Percentiles rank a stretch among this genome's conserved stretches.
Conservation (phyloP, 2,329 filamentous ascomycete species). For the Ambrosiella xylebori region DNA sequence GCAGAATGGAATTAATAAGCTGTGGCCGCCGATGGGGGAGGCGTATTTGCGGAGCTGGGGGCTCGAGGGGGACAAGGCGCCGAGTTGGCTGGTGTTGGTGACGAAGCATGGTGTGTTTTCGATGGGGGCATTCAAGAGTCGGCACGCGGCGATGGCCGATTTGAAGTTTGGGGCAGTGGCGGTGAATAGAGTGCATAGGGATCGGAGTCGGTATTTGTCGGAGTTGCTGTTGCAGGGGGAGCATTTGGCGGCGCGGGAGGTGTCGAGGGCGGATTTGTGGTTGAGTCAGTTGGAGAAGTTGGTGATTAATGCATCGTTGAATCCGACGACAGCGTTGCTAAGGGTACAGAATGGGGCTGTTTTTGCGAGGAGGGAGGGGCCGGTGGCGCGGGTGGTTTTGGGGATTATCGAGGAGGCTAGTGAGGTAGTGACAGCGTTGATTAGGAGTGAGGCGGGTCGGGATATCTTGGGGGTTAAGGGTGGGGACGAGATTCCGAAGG, state of each 20-base stretch:
- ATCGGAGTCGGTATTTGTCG: constrained; percentile 22
- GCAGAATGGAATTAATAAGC: constrained; percentile 71
- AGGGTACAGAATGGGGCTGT: constrained; percentile 64
- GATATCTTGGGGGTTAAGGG: constrained; percentile 4
- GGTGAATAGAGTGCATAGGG: constrained; percentile 14
- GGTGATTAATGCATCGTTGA: constrained; percentile 62
- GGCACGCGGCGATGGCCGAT: constrained; percentile 34
- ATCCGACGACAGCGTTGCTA: constrained; percentile 68
- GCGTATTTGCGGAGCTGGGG: constrained; percentile 28
- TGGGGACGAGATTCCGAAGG: constrained; percentile 15
- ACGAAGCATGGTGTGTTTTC: constrained; percentile 40
- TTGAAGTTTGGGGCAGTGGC: constrained; percentile 31
- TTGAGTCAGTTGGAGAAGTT: constrained; percentile 70
- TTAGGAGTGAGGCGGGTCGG: constrained; percentile 4
- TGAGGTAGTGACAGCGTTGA: constrained; percentile 36
- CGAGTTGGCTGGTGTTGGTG: constrained; percentile 56
- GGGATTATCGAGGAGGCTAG: constrained; percentile 58
- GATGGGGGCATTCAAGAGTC: constrained; percentile 31
- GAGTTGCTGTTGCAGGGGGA: constrained; percentile 26
- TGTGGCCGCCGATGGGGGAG: constrained; percentile 36
- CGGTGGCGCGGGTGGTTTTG: constrained; percentile 44
- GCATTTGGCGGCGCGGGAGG: constrained; percentile 24
- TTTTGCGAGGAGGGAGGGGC: constrained; percentile 33
- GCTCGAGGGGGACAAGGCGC: constrained; percentile 22
- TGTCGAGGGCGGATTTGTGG: constrained; percentile 30